Evolutionary conservation across 495 filamentous ascomycete species (phyloP).

Genomic region (Hypoxylon rickii): DNA sequence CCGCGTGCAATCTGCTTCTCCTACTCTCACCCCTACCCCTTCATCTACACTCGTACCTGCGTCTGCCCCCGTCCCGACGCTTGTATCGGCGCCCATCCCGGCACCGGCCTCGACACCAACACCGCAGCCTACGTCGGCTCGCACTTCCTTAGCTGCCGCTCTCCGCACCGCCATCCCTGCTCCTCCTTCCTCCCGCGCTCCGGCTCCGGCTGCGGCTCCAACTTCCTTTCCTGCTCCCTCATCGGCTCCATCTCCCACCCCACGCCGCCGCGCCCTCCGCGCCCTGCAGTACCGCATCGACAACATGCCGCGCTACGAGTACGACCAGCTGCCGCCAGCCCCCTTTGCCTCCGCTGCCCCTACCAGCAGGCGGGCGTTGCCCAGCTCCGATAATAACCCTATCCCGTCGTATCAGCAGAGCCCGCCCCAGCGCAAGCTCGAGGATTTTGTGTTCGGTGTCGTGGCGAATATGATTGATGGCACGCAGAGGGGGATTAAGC

Average conservation of each 20-base stretch:
- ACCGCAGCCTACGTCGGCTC: no score
- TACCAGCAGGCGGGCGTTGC: not conserved
- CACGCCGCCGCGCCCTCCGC: slow-evolving; percentile 1
- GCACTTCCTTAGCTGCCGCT: not conserved
- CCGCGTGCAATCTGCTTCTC: not conserved
- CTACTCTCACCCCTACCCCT: not conserved
- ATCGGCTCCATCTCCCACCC: not conserved
- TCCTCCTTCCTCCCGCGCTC: not conserved
- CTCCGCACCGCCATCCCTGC: not conserved
- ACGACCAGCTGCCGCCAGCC: not conserved
- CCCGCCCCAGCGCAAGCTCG: slow-evolving; percentile 1
- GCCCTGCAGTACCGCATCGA: slow-evolving; percentile 18
- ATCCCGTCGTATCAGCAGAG: not conserved
- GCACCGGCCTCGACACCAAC: not conserved
- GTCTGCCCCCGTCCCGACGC: not conserved
- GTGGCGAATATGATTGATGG: slow-evolving; percentile 36
- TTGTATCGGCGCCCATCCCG: not conserved
- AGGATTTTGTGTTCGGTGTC: slow-evolving; percentile 20
- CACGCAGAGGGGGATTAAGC: slow-evolving; percentile 21
- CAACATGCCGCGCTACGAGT: not conserved
- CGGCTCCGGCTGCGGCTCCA: not conserved
- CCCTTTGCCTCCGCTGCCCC: not conserved
- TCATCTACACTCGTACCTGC: not conserved
- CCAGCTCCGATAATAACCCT: no score
- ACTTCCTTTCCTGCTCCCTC: not conserved